phyloP scores from a whole-genome alignment of 192 early-diverging fungal species.

The Podila minutissima region DNA sequence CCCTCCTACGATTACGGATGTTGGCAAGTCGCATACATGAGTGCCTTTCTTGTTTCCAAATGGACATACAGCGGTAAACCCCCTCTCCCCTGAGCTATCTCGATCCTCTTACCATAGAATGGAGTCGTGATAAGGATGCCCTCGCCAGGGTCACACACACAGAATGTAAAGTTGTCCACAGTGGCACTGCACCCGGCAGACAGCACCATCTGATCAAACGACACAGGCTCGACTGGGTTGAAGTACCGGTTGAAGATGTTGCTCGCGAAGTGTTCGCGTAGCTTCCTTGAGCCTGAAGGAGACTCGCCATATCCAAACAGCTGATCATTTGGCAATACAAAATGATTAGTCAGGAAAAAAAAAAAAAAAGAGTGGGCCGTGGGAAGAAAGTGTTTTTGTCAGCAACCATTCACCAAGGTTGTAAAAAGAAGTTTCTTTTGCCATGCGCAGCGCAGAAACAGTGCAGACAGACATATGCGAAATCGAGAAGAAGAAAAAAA shows the following conservation, averaged over 20 bases:
- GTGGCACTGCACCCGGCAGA: constrained; percentile 74
- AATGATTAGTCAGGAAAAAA: not conserved
- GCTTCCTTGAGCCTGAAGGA: constrained; percentile 62
- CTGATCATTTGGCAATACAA: constrained; percentile 13
- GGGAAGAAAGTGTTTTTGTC: no score
- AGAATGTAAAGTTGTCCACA: constrained; percentile 71
- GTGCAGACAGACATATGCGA: no score
- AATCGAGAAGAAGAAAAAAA: not conserved
- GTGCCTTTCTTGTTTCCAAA: not conserved
- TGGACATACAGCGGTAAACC: no score
- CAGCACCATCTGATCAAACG: constrained; percentile 64
- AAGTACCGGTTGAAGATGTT: constrained; percentile 75
- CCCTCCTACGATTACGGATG: constrained; percentile 31
- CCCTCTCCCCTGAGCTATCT: not conserved
- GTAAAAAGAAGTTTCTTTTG: no score
- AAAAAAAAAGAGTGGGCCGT: no score
- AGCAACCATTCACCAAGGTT: no score
- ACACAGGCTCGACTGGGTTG: constrained; percentile 53
- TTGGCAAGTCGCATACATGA: not conserved
- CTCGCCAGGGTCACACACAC: constrained; percentile 76
- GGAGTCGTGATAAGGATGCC: constrained; percentile 78
- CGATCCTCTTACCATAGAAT: constrained; percentile 65
- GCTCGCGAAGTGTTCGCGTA: constrained; percentile 68
- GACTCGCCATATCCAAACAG: constrained; percentile 53
- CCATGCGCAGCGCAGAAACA: no score